Percentiles rank a stretch among this genome's conserved stretches.
These are phyloP conservation scores for Xylariaceae sp. DNA, from an alignment of 2,329 filamentous ascomycete genomes.

Conservation along the genomic window DNA sequence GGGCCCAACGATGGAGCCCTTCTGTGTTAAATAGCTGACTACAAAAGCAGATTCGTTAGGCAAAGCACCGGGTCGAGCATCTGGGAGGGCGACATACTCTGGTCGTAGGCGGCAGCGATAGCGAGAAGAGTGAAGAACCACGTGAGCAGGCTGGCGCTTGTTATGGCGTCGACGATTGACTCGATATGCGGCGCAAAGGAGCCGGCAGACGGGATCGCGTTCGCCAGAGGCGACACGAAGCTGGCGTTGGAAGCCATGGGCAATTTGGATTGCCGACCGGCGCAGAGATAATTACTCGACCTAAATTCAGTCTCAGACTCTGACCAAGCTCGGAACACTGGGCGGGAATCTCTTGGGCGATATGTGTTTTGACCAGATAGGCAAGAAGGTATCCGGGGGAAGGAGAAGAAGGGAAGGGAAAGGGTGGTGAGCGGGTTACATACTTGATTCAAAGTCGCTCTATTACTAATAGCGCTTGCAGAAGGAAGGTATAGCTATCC, in stretches of 20 bases:
- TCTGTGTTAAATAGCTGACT: slow-evolving; percentile 72
- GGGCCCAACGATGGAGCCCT: slow-evolving; percentile 71
- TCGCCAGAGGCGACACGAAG: slow-evolving; percentile 64
- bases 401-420: not conserved
- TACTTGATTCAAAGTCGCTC: too few species aligned
- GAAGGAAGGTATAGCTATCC: too few species aligned
- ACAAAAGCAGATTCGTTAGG: slow-evolving; percentile 20
- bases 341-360: not conserved
- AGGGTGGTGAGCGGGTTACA: not conserved
- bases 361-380: too few species aligned
- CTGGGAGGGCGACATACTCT: slow-evolving; percentile 56
- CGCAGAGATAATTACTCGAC: slow-evolving; percentile 3
- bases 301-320: not conserved
- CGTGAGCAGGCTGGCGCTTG: slow-evolving; percentile 55
- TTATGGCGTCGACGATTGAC: slow-evolving; percentile 49
- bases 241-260: slow-evolving; percentile 54
- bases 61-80: not conserved
- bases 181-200: slow-evolving; percentile 52
- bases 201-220: slow-evolving; percentile 47
- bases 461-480: too few species aligned
- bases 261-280: slow-evolving; percentile 15
- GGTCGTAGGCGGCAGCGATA: slow-evolving; percentile 76
- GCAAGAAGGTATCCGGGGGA: not conserved
- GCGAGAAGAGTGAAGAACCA: slow-evolving; percentile 65
- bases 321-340: not conserved